Evolutionary conservation across 1,139 yeast genomes (phyloP).

Genomic region (Pichia sp.): DNA sequence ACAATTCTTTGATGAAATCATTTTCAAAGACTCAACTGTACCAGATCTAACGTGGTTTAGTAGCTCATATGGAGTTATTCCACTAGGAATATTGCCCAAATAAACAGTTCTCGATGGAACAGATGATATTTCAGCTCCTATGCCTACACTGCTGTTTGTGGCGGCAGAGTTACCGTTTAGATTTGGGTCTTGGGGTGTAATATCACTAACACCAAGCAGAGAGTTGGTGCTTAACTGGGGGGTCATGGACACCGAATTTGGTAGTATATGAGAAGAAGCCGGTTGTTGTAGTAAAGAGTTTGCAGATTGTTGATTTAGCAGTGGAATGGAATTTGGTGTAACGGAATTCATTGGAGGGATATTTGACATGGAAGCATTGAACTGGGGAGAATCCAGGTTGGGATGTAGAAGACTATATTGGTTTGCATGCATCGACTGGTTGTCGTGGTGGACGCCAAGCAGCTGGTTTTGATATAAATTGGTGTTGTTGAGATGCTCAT

Average conservation of each 20-base stretch:
- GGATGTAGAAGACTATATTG: not conserved
- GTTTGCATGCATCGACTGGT: not conserved
- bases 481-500: conserved; percentile 2
- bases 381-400: not conserved
- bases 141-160: not conserved
- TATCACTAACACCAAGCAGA: conserved; percentile 11
- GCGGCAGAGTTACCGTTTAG: not conserved
- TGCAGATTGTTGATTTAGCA: conserved; percentile 8
- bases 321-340: conserved; percentile 6
- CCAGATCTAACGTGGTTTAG: conserved; percentile 91
- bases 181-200: conserved; percentile 12
- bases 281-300: conserved; percentile 6
- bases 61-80: conserved; percentile 73
- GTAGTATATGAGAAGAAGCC: conserved; percentile 2
- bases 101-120: conserved; percentile 79
- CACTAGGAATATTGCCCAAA: conserved; percentile 83
- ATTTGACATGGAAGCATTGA: not conserved
- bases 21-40: conserved; percentile 69
- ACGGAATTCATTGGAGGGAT: not conserved
- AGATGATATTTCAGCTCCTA: conserved; percentile 9
- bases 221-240: conserved; percentile 18
- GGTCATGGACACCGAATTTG: conserved; percentile 17
- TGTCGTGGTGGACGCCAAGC: not conserved
- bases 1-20: conserved; percentile 53
- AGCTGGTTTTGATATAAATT: conserved; percentile 3